phyloP scores from a whole-genome alignment of 78 protist genomes.

The Cyanophora paradoxa region DNA sequence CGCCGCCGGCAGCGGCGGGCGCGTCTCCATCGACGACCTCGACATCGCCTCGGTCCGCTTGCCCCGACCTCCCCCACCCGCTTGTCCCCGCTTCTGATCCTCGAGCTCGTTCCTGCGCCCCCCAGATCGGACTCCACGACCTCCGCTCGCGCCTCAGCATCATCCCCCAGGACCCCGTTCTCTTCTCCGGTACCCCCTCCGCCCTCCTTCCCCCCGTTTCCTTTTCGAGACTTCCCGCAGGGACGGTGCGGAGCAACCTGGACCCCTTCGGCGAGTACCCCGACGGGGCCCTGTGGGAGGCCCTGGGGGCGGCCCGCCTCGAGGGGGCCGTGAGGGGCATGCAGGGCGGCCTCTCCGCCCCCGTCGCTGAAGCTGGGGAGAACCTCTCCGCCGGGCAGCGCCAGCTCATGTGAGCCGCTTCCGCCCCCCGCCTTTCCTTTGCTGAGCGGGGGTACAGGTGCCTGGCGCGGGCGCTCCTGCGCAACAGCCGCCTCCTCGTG shows the following conservation, averaged over 20 bases:
- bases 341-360: background rate
- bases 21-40: conserved; percentile 39
- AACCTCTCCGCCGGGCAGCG: conserved; percentile 34
- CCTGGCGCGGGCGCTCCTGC: conserved; percentile 37
- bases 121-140: conserved; percentile 18
- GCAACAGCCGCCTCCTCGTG: conserved; percentile 41
- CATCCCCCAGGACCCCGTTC: conserved; percentile 73
- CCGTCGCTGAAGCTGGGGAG: conserved; percentile 21
- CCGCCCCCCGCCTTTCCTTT: too few relatives aligned
- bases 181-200: too few relatives aligned
- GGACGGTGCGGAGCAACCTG: conserved; percentile 47
- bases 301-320: conserved; percentile 42
- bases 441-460: too few relatives aligned
- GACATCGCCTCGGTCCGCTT: too few relatives aligned
- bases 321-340: background rate
- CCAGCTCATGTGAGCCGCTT: conserved; percentile 41
- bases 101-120: too few relatives aligned
- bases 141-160: conserved; percentile 47
- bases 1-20: conserved; percentile 51
- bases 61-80: too few relatives aligned
- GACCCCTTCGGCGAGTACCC: conserved; percentile 21
- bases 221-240: too few relatives aligned
- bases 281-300: too few relatives aligned
- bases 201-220: too few relatives aligned
- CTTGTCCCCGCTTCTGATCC: too few relatives aligned